phyloP scores from a whole-genome alignment of 1,284 basidiomycete genomes.

The Papiliotrema laurentii region DNA sequence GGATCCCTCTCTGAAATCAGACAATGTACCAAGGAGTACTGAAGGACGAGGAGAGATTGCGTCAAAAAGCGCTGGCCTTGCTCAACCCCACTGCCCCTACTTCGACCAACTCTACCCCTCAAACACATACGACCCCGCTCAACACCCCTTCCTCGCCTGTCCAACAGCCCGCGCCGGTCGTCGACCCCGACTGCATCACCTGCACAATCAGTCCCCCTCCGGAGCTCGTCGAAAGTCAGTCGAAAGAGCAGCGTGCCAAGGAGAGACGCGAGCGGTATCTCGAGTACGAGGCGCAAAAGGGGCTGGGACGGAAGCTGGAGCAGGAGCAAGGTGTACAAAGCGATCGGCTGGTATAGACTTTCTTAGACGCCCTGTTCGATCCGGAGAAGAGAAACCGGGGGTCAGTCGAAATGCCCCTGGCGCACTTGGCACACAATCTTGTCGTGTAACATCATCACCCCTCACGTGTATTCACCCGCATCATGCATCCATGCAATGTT shows the following conservation, averaged over 20 bases:
- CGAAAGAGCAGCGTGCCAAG: constrained; percentile 20
- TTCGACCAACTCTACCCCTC: neutral
- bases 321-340: constrained; percentile 14
- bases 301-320: constrained; percentile 21
- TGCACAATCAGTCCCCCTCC: constrained; percentile 40
- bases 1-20: constrained; percentile 46
- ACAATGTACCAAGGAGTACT: constrained; percentile 87
- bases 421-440: no score
- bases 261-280: constrained; percentile 28
- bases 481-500: no score
- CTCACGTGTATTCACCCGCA: no score
- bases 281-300: constrained; percentile 41
- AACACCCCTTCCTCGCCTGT: constrained; percentile 18
- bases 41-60: constrained; percentile 70
- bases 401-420: no score
- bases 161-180: constrained; percentile 28
- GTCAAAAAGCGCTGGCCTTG: constrained; percentile 23
- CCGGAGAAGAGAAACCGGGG: no score
- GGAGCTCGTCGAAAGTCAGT: constrained; percentile 34
- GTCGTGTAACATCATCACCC: no score
- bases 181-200: constrained; percentile 40
- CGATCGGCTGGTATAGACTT: neutral
- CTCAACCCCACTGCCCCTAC: neutral
- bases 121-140: constrained; percentile 3
- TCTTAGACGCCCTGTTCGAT: no score